Conservation (phyloP, 1,284 basidiomycete species). For the Sporisorium graminicola region DNA sequence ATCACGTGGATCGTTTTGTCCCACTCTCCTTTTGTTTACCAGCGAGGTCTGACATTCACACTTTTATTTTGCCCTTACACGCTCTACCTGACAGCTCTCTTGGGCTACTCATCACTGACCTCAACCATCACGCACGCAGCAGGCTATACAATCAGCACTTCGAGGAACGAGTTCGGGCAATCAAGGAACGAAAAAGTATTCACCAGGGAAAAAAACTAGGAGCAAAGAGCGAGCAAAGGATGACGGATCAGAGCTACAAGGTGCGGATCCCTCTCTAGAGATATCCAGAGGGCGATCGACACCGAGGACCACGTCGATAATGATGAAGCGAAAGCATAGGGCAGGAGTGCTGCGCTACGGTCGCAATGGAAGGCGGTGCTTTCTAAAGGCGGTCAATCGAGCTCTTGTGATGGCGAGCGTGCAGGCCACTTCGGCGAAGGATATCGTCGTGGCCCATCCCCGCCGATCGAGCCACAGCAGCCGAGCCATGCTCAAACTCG, state of each 20-base stretch:
- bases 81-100: slow-evolving; percentile 3
- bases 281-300: neutral
- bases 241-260: slow-evolving; percentile 29
- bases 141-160: neutral
- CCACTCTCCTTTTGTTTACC: neutral
- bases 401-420: slow-evolving; percentile 39
- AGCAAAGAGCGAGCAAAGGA: neutral
- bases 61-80: neutral
- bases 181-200: neutral
- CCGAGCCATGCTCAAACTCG: slow-evolving; percentile 9
- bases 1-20: neutral
- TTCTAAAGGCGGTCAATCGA: slow-evolving; percentile 26
- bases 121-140: too few species aligned
- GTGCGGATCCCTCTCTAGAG: neutral
- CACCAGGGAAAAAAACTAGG: neutral
- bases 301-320: slow-evolving; percentile 25
- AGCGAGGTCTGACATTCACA: neutral
- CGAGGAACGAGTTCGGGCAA: neutral
- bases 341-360: neutral
- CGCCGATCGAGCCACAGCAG: neutral
- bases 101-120: neutral
- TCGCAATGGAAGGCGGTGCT: neutral
- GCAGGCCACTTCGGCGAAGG: slow-evolving; percentile 29
- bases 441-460: slow-evolving; percentile 15
- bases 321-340: neutral